Evolutionary conservation across 1,284 basidiomycete species (phyloP).

Genomic region (Rhizopogon parksii): DNA sequence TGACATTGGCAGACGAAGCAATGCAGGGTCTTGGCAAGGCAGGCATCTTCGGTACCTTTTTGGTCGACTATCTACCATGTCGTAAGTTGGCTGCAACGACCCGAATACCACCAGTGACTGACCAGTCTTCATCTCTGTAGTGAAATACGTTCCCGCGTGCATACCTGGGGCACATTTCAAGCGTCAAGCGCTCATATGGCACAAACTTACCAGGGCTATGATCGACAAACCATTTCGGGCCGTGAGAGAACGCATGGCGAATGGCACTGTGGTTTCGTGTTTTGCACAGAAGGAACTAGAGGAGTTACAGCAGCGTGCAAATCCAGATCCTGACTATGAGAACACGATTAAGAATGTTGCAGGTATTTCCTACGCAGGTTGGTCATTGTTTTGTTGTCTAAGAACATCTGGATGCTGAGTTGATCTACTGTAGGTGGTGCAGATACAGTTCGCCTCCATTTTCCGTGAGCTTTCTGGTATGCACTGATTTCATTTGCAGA

Average conservation of each 20-base stretch:
- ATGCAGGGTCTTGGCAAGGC: slow-evolving; percentile 30
- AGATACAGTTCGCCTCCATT: slow-evolving; percentile 18
- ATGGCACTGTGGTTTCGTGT: slow-evolving; percentile 28
- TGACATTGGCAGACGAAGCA: slow-evolving; percentile 37
- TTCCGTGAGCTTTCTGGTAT: background rate
- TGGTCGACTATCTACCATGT: slow-evolving; percentile 30
- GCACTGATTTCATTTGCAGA: slow-evolving; percentile 22
- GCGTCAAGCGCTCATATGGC: slow-evolving; percentile 35
- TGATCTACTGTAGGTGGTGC: slow-evolving; percentile 13
- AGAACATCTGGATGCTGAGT: slow-evolving; percentile 3
- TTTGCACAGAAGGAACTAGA: slow-evolving; percentile 34
- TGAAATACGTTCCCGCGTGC: slow-evolving; percentile 35
- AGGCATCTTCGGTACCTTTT: slow-evolving; percentile 36
- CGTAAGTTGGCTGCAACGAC: slow-evolving; percentile 12
- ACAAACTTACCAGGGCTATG: slow-evolving; percentile 31
- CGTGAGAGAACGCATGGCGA: slow-evolving; percentile 30
- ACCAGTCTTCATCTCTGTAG: slow-evolving; percentile 15
- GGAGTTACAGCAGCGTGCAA: slow-evolving; percentile 18
- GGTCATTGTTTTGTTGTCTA: background rate
- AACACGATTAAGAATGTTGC: slow-evolving; percentile 35
- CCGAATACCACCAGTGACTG: background rate
- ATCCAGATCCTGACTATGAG: slow-evolving; percentile 24
- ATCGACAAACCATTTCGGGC: slow-evolving; percentile 35
- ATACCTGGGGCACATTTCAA: slow-evolving; percentile 35
- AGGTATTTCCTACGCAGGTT: slow-evolving; percentile 38